A percentile compares a stretch with the other conserved stretches of the same genome.
phyloP scores from a whole-genome alignment of 2,329 filamentous ascomycete species.

The Trichoderma sp. region DNA sequence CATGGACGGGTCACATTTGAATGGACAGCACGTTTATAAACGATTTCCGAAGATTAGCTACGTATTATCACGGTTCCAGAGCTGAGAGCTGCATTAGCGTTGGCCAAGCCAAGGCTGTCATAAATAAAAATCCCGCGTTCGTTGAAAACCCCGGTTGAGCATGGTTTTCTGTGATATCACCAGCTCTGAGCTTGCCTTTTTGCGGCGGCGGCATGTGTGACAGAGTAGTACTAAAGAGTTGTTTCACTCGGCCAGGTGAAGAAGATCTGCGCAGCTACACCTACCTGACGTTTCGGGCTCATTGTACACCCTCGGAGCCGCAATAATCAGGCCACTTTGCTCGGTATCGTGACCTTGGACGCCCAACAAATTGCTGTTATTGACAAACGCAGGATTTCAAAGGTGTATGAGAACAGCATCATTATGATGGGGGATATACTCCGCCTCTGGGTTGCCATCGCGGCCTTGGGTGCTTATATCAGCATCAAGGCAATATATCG shows the following conservation, averaged over 20 bases:
- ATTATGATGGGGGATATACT: background rate
- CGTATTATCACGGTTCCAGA: background rate
- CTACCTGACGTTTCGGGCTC: background rate
- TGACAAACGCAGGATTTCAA: background rate
- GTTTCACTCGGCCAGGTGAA: background rate
- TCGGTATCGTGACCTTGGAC: background rate
- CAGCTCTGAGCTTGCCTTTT: background rate
- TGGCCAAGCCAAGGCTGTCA: background rate
- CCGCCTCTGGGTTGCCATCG: conserved; percentile 1
- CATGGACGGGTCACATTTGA: background rate
- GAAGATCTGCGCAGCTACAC: background rate
- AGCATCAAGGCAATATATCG: conserved; percentile 34
- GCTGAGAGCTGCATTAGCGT: background rate
- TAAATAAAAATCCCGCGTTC: background rate
- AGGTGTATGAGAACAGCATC: background rate
- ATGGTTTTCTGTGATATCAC: background rate
- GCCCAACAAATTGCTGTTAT: no score
- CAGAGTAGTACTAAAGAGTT: background rate
- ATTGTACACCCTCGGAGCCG: background rate
- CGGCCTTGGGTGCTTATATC: background rate
- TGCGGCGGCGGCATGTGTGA: background rate
- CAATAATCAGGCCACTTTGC: background rate
- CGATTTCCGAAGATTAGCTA: background rate
- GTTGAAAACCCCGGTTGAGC: background rate
- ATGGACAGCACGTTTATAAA: background rate